These are phyloP conservation scores for Bruguiera gymnorhiza DNA, from an alignment of 345 rosid genomes.

Conservation along the genomic window DNA sequence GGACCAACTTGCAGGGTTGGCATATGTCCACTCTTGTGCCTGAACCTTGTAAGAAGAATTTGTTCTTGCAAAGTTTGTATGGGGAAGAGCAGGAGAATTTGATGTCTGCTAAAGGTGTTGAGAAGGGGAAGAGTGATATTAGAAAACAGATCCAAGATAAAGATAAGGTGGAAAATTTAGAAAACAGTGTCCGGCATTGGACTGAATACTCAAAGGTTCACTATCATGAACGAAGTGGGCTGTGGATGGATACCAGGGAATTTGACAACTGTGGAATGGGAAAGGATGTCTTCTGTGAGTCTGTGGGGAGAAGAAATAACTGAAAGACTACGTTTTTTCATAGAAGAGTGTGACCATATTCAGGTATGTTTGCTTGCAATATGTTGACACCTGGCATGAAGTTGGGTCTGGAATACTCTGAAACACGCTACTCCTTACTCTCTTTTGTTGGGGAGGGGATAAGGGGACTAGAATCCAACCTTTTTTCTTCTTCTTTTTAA, in stretches of 20 bases:
- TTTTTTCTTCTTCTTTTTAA: no score
- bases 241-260: slow-evolving; percentile 52
- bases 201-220: slow-evolving; percentile 88
- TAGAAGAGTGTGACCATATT: slow-evolving; percentile 88
- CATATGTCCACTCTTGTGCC: slow-evolving; percentile 52
- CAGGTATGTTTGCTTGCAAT: slow-evolving; percentile 45
- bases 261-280: slow-evolving; percentile 80
- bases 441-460: no score
- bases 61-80: slow-evolving; percentile 73
- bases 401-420: no score
- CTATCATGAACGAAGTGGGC: slow-evolving; percentile 72
- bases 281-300: slow-evolving; percentile 59
- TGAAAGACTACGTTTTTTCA: slow-evolving; percentile 73
- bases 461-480: no score
- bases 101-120: no score
- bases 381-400: no score
- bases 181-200: slow-evolving; percentile 67
- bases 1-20: slow-evolving; percentile 53
- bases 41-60: slow-evolving; percentile 57
- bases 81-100: slow-evolving; percentile 45
- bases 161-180: slow-evolving; percentile 71
- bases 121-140: slow-evolving; percentile 14
- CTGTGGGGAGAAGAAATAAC: slow-evolving; percentile 66
- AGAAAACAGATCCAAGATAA: slow-evolving; percentile 49
- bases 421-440: no score